Conservation (phyloP, 768 basidiomycete genomes). For the Ramaria sp. region DNA sequence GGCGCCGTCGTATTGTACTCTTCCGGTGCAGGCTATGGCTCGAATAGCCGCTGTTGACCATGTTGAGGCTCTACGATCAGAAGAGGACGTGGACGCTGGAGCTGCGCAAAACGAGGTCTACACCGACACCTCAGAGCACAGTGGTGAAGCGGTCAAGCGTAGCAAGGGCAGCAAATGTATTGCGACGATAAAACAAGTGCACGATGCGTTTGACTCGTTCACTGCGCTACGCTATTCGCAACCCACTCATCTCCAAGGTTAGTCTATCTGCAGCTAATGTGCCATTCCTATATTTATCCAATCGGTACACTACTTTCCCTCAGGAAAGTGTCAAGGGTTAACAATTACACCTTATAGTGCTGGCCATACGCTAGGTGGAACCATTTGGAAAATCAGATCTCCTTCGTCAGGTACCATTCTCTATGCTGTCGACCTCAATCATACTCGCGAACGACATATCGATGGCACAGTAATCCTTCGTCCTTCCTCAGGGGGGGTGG, state of each 20-base stretch:
- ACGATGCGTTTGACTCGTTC: constrained; percentile 86
- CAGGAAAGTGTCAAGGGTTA: constrained; percentile 84
- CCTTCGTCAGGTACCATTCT: constrained; percentile 92
- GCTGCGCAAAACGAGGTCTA: constrained; percentile 13
- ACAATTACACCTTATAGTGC: constrained; percentile 94
- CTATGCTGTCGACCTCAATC: constrained; percentile 92
- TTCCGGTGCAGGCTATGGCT: constrained; percentile 94
- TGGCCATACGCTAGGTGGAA: constrained; percentile 92
- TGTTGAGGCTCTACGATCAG: constrained; percentile 67
- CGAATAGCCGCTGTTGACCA: constrained; percentile 86
- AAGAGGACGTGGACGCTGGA: constrained; percentile 52
- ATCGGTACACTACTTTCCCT: background rate
- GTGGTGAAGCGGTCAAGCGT: constrained; percentile 18
- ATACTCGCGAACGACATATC: constrained; percentile 90
- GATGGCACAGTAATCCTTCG: constrained; percentile 86
- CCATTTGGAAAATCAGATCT: constrained; percentile 98
- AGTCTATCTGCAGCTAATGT: constrained; percentile 14
- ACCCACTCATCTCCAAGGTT: constrained; percentile 89
- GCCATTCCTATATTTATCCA: background rate
- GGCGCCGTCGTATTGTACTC: constrained; percentile 87
- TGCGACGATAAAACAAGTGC: constrained; percentile 73
- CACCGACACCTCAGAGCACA: constrained; percentile 16
- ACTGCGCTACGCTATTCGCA: constrained; percentile 93
- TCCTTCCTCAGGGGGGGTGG: constrained; percentile 37
- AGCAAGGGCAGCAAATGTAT: constrained; percentile 47